Percentiles rank a stretch among this genome's conserved stretches.
Conservation (phyloP, 1,284 basidiomycete genomes). For the Wolfiporia cocos region DNA sequence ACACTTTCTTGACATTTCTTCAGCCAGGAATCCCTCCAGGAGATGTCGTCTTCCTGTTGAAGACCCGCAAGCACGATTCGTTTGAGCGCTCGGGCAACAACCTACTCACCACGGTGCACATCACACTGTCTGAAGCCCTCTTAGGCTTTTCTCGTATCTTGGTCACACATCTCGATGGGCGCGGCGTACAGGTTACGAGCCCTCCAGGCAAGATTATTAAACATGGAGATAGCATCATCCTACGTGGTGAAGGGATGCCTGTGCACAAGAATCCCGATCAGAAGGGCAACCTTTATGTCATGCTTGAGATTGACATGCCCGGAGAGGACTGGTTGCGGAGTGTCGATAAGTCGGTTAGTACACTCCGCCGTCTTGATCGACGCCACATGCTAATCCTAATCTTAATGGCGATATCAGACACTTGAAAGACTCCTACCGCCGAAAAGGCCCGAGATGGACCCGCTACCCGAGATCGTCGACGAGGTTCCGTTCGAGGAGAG, state of each 20-base stretch:
- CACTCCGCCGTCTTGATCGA: background rate
- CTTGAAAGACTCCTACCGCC: conserved; percentile 65
- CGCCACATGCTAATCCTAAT: background rate
- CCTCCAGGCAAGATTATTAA: conserved; percentile 74
- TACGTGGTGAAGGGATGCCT: conserved; percentile 87
- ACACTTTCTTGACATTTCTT: background rate
- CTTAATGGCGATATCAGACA: conserved; percentile 35
- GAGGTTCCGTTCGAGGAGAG: conserved; percentile 68
- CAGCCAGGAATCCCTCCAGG: conserved; percentile 81
- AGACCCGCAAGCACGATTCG: conserved; percentile 60
- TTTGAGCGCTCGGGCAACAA: conserved; percentile 82
- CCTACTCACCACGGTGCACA: conserved; percentile 68
- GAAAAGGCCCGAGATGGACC: conserved; percentile 67
- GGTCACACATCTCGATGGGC: conserved; percentile 85
- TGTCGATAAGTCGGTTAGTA: conserved; percentile 48
- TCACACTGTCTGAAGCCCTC: conserved; percentile 90
- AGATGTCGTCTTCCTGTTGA: conserved; percentile 85
- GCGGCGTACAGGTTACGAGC: conserved; percentile 73
- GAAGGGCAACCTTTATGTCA: conserved; percentile 79
- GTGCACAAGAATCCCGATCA: conserved; percentile 56
- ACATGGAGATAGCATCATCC: conserved; percentile 64
- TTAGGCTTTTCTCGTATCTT: conserved; percentile 86
- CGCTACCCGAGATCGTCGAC: conserved; percentile 65
- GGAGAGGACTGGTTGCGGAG: conserved; percentile 59
- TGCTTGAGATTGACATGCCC: conserved; percentile 85